These are phyloP conservation scores for Moricandia moricandioides DNA, from an alignment of 345 rosid genomes.

Conservation along the genomic window DNA sequence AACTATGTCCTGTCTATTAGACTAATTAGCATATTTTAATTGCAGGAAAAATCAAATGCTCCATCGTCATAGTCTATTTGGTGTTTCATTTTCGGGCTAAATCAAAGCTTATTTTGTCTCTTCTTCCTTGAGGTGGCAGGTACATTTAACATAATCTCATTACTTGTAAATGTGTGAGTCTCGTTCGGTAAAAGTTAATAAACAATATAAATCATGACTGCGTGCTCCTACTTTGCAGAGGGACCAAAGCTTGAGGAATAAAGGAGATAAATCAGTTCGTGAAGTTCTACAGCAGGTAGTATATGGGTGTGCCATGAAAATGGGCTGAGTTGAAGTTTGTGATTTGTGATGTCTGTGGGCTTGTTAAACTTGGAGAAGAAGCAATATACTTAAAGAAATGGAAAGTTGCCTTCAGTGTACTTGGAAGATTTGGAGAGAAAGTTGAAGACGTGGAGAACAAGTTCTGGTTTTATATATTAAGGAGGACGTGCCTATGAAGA, in stretches of 20 bases:
- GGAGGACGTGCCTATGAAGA: no score
- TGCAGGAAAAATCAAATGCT: constrained; percentile 58
- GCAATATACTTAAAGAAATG: no score
- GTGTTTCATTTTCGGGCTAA: constrained; percentile 65
- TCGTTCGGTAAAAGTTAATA: not conserved
- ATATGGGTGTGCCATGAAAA: no score
- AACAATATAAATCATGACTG: not conserved
- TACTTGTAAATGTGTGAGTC: not conserved
- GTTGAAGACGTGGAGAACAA: no score
- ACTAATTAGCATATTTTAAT: not conserved
- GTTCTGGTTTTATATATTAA: no score
- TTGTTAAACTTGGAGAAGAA: no score
- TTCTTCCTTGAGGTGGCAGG: constrained; percentile 69
- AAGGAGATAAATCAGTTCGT: no score
- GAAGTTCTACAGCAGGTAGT: no score
- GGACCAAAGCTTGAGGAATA: constrained; percentile 42
- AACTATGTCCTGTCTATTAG: not conserved
- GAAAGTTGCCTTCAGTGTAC: no score
- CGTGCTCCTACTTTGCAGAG: constrained; percentile 39
- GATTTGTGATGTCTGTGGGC: no score
- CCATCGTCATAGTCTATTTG: constrained; percentile 63
- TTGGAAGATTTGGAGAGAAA: no score
- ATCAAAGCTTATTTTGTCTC: constrained; percentile 50
- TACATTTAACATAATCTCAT: constrained; percentile 7
- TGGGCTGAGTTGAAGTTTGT: no score